Base-by-base conservation (phyloP, 2,329 filamentous ascomycete genomes). In the Coniella vitis region DNA sequence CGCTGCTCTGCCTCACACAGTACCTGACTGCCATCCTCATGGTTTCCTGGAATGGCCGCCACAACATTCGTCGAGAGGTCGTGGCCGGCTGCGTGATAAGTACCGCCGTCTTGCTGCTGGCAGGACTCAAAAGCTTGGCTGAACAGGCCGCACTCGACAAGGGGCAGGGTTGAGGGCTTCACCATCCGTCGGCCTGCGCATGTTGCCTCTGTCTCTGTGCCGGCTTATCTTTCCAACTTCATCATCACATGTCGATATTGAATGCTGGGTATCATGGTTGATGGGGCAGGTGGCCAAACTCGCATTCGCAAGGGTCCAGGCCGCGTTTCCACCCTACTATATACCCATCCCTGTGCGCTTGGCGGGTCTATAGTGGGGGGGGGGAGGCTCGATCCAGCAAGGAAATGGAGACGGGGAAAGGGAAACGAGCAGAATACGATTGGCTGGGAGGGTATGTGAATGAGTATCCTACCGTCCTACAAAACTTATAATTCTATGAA, bases 1-100 rank as follows among this genome's bases (percentile, higher is more conserved):
- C 41, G 4, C 44, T 53, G 10, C 49, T 50, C 29, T 12, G 45
- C 13, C 22, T 51, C 14, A 53, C 44, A 17, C 47, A 51, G 44
- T 51, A 44, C 32, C 13, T 32, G n/a, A 51, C 51, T 10, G 47
- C 51, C 13, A 22, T 53, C 12, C 25, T 51, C 8, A 37, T 40
- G 17, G 45, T 47, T 5, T 47, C 43, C 43, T 45, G 39, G 43
- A 29, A 16, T 2, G 44, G 43, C 4, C 37, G 35, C 12, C 47
- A 51, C 20, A 45, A 39, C 7, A 39, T 53, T n/a, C 22, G 32
- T 16, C 49, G 36, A 37, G 48, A 53, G 13, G 9, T 44, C 19
- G 4, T 22, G 3, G 48, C 39, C 0, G 35, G 45, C 19, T 19
- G n/a, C 10, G 4, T 47, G 4, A 34, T 45, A n/a, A 14, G 34